Evolutionary conservation across 345 rosid species (phyloP), one percentile per base, ranked within the genome.

Genomic region (Excoecaria agallocha): DNA sequence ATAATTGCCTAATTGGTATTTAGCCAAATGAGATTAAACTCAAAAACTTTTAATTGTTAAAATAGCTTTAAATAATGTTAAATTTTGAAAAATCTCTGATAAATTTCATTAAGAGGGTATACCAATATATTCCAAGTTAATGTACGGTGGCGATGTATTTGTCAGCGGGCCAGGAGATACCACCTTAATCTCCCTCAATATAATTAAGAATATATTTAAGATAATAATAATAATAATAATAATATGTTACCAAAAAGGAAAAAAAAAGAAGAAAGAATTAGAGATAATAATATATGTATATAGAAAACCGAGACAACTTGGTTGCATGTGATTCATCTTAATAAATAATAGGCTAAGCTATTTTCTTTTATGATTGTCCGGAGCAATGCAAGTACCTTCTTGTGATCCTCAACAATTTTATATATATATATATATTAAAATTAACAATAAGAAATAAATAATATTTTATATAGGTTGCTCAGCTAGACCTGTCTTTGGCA

Each of bases 401-500:
- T n/a, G n/a, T n/a, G n/a, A n/a, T n/a, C n/a, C n/a, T n/a, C n/a
- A n/a, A n/a, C n/a, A n/a, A n/a, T n/a, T n/a, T n/a, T n/a, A n/a
- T n/a, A n/a, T n/a, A 10, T 56, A 4, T 5, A 51, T 3, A 51
- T 51, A 51, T 8, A 56, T 19, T 35, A 30, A 63, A 37, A 65
- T n/a, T n/a, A n/a, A n/a, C n/a, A n/a, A n/a, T n/a, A 15, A 22
- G 3, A 58, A 20, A 24, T 60, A 37, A 67, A 72, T 70, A 20
- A 19, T 38, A 74, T 71, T 71, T 66, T 65, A 73, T 69, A 76
- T 55, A 61, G 8, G 63, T 66, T 64, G 83, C 81, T 74, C 56
- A 84, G 93, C 88, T 89, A 93, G 87, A 85, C 65, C 58, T 88
- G 91, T 89, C 82, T 83, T 84, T 67, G 78, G 86, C 87, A 88